These are phyloP conservation scores for Alternaria sp. DNA, from an alignment of 2,329 filamentous ascomycete species.

Conservation along the genomic window DNA sequence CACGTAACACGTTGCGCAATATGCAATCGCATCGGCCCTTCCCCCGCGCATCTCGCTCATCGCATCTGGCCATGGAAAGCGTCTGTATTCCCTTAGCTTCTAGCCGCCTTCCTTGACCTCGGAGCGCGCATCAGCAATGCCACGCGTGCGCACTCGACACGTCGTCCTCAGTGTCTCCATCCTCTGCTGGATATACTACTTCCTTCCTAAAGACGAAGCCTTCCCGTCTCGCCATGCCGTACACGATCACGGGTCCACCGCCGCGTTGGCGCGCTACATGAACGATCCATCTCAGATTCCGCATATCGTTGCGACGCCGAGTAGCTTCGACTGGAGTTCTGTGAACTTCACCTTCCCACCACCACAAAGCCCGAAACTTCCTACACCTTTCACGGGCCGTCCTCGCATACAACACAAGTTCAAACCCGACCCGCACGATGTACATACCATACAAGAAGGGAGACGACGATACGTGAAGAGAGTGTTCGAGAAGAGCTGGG, in stretches of 20 bases:
- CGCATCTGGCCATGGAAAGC: slow-evolving; percentile 15
- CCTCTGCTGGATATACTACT: slow-evolving; percentile 36
- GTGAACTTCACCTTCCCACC: slow-evolving; percentile 38
- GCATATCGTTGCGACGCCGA: slow-evolving; percentile 29
- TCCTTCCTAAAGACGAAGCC: slow-evolving; percentile 27
- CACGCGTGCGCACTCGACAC: slow-evolving; percentile 38
- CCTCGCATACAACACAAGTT: slow-evolving; percentile 45
- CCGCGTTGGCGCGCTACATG: slow-evolving; percentile 40
- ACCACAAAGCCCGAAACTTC: slow-evolving; percentile 34
- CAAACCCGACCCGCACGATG: slow-evolving; percentile 20
- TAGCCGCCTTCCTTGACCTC: slow-evolving; percentile 6
- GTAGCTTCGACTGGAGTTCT: slow-evolving; percentile 43
- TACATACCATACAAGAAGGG: slow-evolving; percentile 31
- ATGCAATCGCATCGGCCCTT: slow-evolving; percentile 6
- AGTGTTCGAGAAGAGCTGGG: slow-evolving; percentile 53
- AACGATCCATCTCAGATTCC: slow-evolving; percentile 34
- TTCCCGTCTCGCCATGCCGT: slow-evolving; percentile 3
- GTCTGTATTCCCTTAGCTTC: not conserved
- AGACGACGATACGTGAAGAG: slow-evolving; percentile 36
- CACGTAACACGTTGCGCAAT: slow-evolving; percentile 12
- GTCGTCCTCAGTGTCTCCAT: slow-evolving; percentile 33
- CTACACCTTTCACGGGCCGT: slow-evolving; percentile 33
- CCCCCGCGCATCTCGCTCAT: not conserved
- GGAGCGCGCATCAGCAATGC: slow-evolving; percentile 26
- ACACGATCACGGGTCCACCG: slow-evolving; percentile 24